A percentile compares a stretch with the other conserved stretches of the same genome.
Conservation (phyloP, 345 rosid genomes). For the Lenwebbia sp. region DNA sequence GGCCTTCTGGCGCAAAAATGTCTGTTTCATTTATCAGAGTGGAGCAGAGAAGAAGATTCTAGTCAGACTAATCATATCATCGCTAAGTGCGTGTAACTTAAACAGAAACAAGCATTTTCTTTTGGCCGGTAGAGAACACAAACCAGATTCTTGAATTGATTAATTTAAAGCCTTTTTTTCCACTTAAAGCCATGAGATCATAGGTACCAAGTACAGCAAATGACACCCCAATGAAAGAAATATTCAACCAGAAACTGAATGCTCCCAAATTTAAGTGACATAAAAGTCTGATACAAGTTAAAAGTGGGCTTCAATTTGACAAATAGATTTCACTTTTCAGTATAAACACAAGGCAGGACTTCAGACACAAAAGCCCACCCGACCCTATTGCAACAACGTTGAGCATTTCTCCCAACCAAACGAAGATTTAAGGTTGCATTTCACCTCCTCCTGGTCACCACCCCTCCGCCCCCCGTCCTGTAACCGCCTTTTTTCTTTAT, state of each 20-base stretch:
- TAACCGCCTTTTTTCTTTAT: not conserved
- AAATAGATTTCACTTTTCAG: not conserved
- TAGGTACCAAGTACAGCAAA: not conserved
- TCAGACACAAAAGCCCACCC: not conserved
- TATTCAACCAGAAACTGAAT: not conserved
- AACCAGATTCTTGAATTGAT: not conserved
- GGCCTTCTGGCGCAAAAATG: conserved; percentile 87
- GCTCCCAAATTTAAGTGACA: not conserved
- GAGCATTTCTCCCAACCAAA: not conserved
- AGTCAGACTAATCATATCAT: not conserved
- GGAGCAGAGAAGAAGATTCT: not conserved
- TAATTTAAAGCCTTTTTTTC: not conserved
- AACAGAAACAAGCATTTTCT: not conserved
- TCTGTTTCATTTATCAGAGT: conserved; percentile 30
- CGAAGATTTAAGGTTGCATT: not conserved
- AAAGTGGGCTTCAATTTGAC: not conserved
- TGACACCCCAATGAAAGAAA: not conserved
- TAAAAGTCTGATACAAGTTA: not conserved
- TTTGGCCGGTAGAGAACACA: not conserved
- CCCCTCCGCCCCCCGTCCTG: not conserved
- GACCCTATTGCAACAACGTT: not conserved
- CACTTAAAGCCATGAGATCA: not conserved
- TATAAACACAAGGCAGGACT: not conserved
- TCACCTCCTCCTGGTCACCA: not conserved
- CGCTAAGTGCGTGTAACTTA: not conserved